These are phyloP conservation scores for Cryphonectria carpinicola DNA, from an alignment of 2,329 filamentous ascomycete genomes.

Conservation along the genomic window DNA sequence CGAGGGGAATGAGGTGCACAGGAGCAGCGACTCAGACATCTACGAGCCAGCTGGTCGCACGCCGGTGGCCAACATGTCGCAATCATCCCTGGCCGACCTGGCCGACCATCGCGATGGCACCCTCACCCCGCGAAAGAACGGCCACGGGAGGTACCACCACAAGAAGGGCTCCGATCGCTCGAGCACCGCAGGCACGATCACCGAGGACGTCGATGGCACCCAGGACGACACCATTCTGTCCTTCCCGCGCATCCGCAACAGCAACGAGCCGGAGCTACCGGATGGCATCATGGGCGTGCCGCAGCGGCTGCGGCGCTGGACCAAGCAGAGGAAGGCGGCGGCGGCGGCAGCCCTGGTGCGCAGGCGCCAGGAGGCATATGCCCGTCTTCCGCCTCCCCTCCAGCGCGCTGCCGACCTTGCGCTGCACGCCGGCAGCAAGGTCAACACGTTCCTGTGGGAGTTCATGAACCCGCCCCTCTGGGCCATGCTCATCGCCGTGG, in stretches of 20 bases:
- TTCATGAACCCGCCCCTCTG: conserved; percentile 99
- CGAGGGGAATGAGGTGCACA: conserved; percentile 42
- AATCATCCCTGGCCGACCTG: conserved; percentile 46
- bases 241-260: conserved; percentile 60
- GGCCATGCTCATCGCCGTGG: conserved; percentile 91
- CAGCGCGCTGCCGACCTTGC: conserved; percentile 41
- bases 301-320: conserved; percentile 41
- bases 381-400: conserved; percentile 47
- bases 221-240: conserved; percentile 59
- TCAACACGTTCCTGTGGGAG: conserved; percentile 74
- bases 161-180: conserved; percentile 30
- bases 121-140: conserved; percentile 39
- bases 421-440: conserved; percentile 43
- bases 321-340: conserved; percentile 36
- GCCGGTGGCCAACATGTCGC: conserved; percentile 55
- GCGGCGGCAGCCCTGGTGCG: conserved; percentile 20
- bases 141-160: conserved; percentile 36
- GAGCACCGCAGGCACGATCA: conserved; percentile 24
- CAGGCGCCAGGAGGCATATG: conserved; percentile 36
- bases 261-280: conserved; percentile 46
- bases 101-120: conserved; percentile 13
- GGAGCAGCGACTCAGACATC: conserved; percentile 43
- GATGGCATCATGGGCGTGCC: conserved; percentile 47
- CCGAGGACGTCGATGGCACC: conserved; percentile 32
- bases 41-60: conserved; percentile 62